These are phyloP conservation scores for Phaffia australis DNA, from an alignment of 768 basidiomycete species.

Conservation along the genomic window DNA sequence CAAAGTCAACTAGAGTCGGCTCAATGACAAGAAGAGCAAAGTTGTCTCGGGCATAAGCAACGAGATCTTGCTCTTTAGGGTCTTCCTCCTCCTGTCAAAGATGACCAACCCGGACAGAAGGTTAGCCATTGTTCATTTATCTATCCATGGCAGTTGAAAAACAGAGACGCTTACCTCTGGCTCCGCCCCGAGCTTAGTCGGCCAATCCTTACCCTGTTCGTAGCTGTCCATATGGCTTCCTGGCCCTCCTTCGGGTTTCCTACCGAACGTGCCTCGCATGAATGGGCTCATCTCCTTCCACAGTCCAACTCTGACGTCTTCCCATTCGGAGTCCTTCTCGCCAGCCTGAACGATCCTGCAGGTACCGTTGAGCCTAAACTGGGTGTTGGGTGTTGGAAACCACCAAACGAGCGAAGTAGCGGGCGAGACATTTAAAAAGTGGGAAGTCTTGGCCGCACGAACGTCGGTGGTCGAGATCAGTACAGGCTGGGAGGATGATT, in stretches of 20 bases:
- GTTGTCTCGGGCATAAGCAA: constrained; percentile 15
- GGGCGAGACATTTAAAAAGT: constrained; percentile 2
- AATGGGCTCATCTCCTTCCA: constrained; percentile 18
- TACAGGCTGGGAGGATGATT: background rate
- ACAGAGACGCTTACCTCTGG: background rate
- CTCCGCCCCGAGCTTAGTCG: constrained; percentile 2
- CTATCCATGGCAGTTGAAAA: too few species aligned
- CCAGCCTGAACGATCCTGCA: background rate
- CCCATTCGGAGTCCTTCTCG: constrained; percentile 3
- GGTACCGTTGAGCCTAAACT: constrained; percentile 16
- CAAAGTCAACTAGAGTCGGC: constrained; percentile 12
- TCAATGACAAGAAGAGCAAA: constrained; percentile 21
- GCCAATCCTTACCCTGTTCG: constrained; percentile 19
- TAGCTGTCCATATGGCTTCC: constrained; percentile 10
- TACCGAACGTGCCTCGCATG: constrained; percentile 15
- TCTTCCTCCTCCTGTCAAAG: constrained; percentile 10
- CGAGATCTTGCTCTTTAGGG: constrained; percentile 4
- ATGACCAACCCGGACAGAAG: background rate
- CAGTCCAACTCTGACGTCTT: background rate
- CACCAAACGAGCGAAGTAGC: constrained; percentile 11
- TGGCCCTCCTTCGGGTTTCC: constrained; percentile 7
- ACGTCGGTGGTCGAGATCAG: constrained; percentile 24
- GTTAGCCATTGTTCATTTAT: background rate
- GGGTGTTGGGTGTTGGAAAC: constrained; percentile 20
- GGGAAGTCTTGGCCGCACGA: constrained; percentile 12